A percentile compares a stretch with the other conserved stretches of the same genome.
Evolutionary conservation across 2,329 filamentous ascomycete species (phyloP).

Genomic region (Fusarium austroafricanum): DNA sequence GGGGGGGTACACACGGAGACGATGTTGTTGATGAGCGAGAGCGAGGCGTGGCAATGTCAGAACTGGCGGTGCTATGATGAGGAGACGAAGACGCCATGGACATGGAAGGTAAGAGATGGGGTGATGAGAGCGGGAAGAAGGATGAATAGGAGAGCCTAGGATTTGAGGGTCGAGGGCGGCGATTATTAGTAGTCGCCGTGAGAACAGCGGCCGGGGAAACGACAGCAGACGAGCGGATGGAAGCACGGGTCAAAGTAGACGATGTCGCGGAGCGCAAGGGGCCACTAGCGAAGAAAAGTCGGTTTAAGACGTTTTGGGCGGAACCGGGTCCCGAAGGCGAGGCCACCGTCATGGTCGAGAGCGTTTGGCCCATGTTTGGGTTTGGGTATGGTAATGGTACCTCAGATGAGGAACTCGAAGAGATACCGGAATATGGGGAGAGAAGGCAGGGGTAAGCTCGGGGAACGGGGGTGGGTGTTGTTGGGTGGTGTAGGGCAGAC

Average conservation of each 20-base stretch:
- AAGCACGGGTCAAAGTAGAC: slow-evolving; percentile 38
- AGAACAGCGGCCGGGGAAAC: slow-evolving; percentile 19
- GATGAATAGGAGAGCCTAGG: slow-evolving; percentile 42
- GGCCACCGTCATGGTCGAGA: slow-evolving; percentile 44
- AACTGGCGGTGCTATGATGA: slow-evolving; percentile 60
- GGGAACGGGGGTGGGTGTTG: slow-evolving; percentile 25
- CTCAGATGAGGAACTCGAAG: slow-evolving; percentile 34
- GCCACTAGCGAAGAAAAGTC: slow-evolving; percentile 51
- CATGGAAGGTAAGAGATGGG: slow-evolving; percentile 41
- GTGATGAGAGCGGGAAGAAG: slow-evolving; percentile 39
- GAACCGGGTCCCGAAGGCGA: slow-evolving; percentile 45
- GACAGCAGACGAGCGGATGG: slow-evolving; percentile 36
- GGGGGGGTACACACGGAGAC: slow-evolving; percentile 59
- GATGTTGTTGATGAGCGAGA: slow-evolving; percentile 59
- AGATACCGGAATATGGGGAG: slow-evolving; percentile 39
- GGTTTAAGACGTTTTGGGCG: slow-evolving; percentile 50
- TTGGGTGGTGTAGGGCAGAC: slow-evolving; percentile 33
- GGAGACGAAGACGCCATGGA: slow-evolving; percentile 52
- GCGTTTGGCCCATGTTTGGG: slow-evolving; percentile 44
- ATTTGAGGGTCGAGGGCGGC: slow-evolving; percentile 44
- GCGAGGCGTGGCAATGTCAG: slow-evolving; percentile 66
- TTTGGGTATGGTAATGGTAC: slow-evolving; percentile 19
- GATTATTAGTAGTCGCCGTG: slow-evolving; percentile 48
- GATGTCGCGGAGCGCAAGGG: slow-evolving; percentile 45
- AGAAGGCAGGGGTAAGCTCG: slow-evolving; percentile 33